Evolutionary conservation across 768 basidiomycete genomes (phyloP), one percentile per base, ranked within the genome.

Genomic region (Mycena chlorophos): DNA sequence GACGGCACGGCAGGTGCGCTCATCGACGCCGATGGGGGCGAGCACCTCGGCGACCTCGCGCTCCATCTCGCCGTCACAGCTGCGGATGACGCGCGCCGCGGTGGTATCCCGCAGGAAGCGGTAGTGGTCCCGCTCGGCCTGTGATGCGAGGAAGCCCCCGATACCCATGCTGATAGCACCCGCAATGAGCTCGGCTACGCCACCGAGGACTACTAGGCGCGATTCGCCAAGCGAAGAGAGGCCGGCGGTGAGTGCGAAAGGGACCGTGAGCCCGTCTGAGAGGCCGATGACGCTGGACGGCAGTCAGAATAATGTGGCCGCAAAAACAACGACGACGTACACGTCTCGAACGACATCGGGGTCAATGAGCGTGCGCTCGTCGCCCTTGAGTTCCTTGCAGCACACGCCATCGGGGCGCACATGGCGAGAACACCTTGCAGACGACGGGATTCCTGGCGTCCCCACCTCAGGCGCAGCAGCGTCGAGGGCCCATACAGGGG

Each of bases 111-210:
- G 83, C 27, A 89, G 82, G 73, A 89, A 97, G 43, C 86, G 89
- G 69, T 88, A 95, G 71, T 97, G 90, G 69, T 98, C 96, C 43
- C 94, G 87, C 71, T 99, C 97, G 27, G 96, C 89, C 72, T 99
- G 92, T 1, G 95, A 94, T 2, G 94, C 94, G 47, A 99, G 87
- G 80, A 96, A 98, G 19, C 96, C 96, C 51, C 97, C 97, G 37
- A 99, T 90, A 57, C 97, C 97, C 96, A 99, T 99, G 2, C 91
- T 94, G 43, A 98, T 91, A 13, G 95, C 91, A 5, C 97, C 97
- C 1, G 95, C 93, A 54, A 96, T 92, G 62, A 99, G 87, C 69
- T 99, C 97, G 1, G 97, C 96, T 30, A 97, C 75, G 16, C 97
- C 97, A 51, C 94, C 96, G 26, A 96, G 81, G 47, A 96, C 88